Percentiles rank a stretch among this genome's conserved stretches.
phyloP scores from a whole-genome alignment of 225 moss, liverwort and hornwort species.

The Lunularia cruciata region DNA sequence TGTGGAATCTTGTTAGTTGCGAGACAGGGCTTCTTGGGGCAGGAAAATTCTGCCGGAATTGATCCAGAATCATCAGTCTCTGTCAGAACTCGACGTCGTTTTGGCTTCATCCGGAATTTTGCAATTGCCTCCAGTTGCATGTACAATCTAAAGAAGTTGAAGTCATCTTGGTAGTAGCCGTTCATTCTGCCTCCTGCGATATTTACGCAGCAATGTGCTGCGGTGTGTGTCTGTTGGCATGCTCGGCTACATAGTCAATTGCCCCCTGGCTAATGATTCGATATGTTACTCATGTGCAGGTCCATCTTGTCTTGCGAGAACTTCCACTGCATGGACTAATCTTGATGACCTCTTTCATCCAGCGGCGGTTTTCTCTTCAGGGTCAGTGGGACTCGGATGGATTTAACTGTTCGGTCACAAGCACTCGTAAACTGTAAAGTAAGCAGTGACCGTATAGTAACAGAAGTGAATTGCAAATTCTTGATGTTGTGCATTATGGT shows the following conservation, averaged over 20 bases:
- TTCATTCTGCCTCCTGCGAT: not conserved
- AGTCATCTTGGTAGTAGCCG: not conserved
- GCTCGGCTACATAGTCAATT: not conserved
- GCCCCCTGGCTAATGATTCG: not conserved
- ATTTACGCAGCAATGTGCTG: no score
- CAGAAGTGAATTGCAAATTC: not conserved
- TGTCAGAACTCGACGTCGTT: no score
- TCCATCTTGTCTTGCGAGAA: not conserved
- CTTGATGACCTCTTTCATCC: not conserved
- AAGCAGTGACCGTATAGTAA: not conserved
- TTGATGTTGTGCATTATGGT: slow-evolving; percentile 7
- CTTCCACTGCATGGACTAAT: not conserved
- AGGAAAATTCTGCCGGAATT: no score
- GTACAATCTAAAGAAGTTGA: not conserved
- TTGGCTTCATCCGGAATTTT: not conserved
- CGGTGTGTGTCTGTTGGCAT: not conserved
- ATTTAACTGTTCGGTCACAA: not conserved
- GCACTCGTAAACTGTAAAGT: not conserved
- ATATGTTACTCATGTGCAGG: not conserved
- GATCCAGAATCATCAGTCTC: no score
- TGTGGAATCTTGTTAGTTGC: no score
- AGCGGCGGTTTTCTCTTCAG: slow-evolving; percentile 4
- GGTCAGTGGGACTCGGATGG: slow-evolving; percentile 6
- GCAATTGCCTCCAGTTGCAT: not conserved
- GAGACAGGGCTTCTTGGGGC: no score